Percentiles rank a stretch among this genome's conserved stretches.
phyloP scores from a whole-genome alignment of 2,329 filamentous ascomycete genomes.

The Proliferodiscus dingleyae region DNA sequence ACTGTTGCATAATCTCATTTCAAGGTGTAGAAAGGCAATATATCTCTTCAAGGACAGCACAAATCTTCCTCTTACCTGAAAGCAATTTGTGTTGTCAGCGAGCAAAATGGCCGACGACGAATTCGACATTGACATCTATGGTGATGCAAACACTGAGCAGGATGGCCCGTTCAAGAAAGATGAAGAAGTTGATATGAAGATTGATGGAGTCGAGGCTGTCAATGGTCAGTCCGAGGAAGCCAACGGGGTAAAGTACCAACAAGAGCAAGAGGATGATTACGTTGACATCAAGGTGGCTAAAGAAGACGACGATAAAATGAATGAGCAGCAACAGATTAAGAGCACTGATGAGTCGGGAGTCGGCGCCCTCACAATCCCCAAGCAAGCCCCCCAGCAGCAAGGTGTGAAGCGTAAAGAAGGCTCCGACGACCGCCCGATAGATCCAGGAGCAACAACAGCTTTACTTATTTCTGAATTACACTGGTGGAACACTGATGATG shows the following conservation, averaged over 20 bases:
- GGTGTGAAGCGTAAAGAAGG: conserved; percentile 58
- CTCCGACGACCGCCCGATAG: conserved; percentile 54
- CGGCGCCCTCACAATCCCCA: conserved; percentile 32
- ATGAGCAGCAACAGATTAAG: conserved; percentile 38
- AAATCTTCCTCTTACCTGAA: conserved; percentile 11
- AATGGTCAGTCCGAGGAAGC: conserved; percentile 20
- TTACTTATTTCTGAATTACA: conserved; percentile 84
- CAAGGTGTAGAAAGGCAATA: conserved; percentile 27
- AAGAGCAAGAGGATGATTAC: conserved; percentile 38
- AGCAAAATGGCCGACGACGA: conserved; percentile 61
- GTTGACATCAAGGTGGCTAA: conserved; percentile 39
- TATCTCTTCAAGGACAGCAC: conserved; percentile 10
- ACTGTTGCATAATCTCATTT: conserved; percentile 24
- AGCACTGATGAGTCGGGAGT: conserved; percentile 36
- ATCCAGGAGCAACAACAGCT: conserved; percentile 60
- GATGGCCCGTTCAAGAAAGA: conserved; percentile 35
- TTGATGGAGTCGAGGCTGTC: conserved; percentile 30
- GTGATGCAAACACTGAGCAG: conserved; percentile 49
- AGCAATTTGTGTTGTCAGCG: conserved; percentile 8
- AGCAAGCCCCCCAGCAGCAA: conserved; percentile 41
- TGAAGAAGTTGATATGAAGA: conserved; percentile 33
- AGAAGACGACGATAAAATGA: conserved; percentile 29
- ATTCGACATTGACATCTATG: conserved; percentile 70
- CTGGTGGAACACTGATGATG: conserved; percentile 97
- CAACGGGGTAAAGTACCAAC: conserved; percentile 26